Conservation (phyloP, 140 eudicot species). For the Stevia rebaudiana region DNA sequence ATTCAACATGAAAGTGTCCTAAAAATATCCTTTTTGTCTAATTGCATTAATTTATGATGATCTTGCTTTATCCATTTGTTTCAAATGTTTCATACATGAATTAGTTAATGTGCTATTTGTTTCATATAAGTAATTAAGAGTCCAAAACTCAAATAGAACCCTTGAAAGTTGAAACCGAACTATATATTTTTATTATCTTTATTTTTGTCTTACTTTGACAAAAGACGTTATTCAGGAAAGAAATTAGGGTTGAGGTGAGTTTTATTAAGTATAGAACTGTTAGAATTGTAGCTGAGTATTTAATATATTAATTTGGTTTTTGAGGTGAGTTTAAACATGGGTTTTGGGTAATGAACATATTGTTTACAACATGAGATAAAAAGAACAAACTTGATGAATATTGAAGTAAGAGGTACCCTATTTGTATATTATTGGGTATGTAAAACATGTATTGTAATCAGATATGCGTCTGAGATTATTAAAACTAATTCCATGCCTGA, state of each 20-base stretch:
- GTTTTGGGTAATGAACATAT: not conserved
- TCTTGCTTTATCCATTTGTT: not conserved
- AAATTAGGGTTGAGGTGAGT: not conserved
- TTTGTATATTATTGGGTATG: no score
- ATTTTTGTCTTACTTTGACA: not conserved
- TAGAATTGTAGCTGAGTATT: not conserved
- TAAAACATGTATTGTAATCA: no score
- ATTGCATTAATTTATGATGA: not conserved
- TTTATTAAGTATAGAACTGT: no score
- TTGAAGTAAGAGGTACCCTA: not conserved
- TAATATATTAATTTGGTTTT: not conserved
- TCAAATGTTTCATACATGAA: conserved; percentile 2
- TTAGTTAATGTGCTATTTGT: not conserved
- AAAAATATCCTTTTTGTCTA: conserved; percentile 52
- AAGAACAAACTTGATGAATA: not conserved
- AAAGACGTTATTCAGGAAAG: not conserved
- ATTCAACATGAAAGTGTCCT: conserved; percentile 46
- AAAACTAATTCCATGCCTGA: not conserved
- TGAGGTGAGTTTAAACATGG: not conserved
- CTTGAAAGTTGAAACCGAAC: not conserved
- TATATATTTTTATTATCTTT: no score
- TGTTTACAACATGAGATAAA: not conserved
- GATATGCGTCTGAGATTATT: not conserved
- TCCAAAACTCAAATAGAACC: not conserved
- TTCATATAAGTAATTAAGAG: not conserved